Evolutionary conservation across 2,329 filamentous ascomycete genomes (phyloP).

Genomic region (Apiospora saccharicola): DNA sequence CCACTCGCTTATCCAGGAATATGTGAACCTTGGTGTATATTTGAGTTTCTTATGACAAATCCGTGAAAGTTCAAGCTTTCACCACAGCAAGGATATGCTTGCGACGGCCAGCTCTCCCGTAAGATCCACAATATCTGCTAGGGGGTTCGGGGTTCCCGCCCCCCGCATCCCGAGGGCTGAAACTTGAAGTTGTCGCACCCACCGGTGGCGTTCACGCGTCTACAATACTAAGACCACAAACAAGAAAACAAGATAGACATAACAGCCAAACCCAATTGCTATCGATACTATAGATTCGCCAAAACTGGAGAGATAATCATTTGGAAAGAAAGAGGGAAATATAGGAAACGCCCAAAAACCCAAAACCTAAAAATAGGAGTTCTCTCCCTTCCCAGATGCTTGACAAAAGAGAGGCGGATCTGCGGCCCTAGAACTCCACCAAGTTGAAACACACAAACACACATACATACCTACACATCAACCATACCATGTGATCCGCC

Average conservation of each 20-base stretch:
- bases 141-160: neutral
- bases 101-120: neutral
- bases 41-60: slow-evolving; percentile 2
- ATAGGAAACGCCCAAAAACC: neutral
- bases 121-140: neutral
- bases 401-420: neutral
- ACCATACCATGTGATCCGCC: neutral
- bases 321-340: neutral
- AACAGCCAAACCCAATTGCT: neutral
- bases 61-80: neutral
- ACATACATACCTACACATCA: neutral
- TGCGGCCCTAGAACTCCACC: neutral
- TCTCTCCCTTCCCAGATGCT: neutral
- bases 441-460: neutral
- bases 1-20: neutral
- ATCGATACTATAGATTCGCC: neutral
- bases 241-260: neutral
- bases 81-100: neutral
- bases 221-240: neutral
- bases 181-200: neutral
- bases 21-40: neutral
- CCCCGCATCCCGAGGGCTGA: neutral
- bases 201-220: neutral
- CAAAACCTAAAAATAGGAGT: neutral
- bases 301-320: neutral